Evolutionary conservation across 163 green algal species (phyloP), one percentile per base, ranked within the genome.

Genomic region (Picocystis sp.): DNA sequence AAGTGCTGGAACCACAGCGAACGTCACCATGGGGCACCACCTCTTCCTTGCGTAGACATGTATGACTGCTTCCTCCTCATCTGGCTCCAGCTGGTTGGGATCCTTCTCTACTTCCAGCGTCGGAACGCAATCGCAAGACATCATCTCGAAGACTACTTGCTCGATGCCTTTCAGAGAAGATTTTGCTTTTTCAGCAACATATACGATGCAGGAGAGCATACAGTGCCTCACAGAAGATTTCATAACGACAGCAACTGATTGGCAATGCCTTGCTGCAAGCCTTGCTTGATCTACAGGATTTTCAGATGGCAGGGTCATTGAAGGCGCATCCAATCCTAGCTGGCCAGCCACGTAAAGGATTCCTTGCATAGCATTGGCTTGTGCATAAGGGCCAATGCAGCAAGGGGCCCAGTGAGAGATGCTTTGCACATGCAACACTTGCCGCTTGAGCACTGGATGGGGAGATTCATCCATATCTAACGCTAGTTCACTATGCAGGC

Each of bases 331-430:
- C 50, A 93, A 67, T 0, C 69, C 63, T 29, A 92, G 84, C 60
- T 84, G 68, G 2, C 84, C 83, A 2, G 82, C 81, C 50, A 89
- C 67, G 50, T 71, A 57, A 2, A 81, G 46, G 23, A 92, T 23
- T 22, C 48, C 52, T 23, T 13, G 17, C 13, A 47, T 15, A 13
- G n/a, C 11, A 1, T 44, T 42, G 11, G 50, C 54, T 53, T 97
- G 89, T 67, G 68, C 84, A 80, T 98, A 98, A 9, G 89, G 89
- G 3, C 89, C 89, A 55, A 98, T 96, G 76, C 88, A 96, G 22
- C 63, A 67, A 8, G 89, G 89, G 15, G 89, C 89, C 89, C 89
- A 98, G 25, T 52, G 34, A 6, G 80, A 93, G 43, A 95, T 81
- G 69, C 76, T 89, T 72, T 96, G 87, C 62, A 98, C 89, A 64